Percentiles rank a stretch among this genome's conserved stretches.
Evolutionary conservation across 1,284 basidiomycete species (phyloP).

Genomic region (Fomitopsis palustris): DNA sequence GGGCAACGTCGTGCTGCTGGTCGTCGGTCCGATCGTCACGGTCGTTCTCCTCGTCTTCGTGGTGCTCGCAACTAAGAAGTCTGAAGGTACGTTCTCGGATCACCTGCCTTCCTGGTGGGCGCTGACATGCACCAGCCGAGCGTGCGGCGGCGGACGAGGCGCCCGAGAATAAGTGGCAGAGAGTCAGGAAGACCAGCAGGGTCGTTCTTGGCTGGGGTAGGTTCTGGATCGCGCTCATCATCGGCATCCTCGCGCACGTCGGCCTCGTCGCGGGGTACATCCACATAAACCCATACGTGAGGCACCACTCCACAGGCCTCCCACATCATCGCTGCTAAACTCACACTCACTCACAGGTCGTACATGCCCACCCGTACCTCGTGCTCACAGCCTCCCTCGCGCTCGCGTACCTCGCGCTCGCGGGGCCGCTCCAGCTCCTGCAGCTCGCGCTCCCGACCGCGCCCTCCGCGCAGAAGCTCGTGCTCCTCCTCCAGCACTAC

Average conservation of each 20-base stretch:
- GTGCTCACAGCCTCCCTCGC: conserved; percentile 48
- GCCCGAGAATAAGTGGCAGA: conserved; percentile 5
- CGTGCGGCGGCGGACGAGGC: neutral
- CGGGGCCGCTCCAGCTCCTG: conserved; percentile 36
- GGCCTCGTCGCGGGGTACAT: conserved; percentile 47
- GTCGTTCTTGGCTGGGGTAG: conserved; percentile 35
- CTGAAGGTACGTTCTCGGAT: conserved; percentile 12
- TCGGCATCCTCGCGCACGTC: conserved; percentile 43
- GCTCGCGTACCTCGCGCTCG: conserved; percentile 47
- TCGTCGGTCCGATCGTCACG: conserved; percentile 55
- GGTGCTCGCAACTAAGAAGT: conserved; percentile 17
- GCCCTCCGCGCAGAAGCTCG: conserved; percentile 27
- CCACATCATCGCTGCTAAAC: no score
- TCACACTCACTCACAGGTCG: conserved; percentile 38
- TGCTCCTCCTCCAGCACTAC: conserved; percentile 30
- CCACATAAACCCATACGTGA: conserved; percentile 60
- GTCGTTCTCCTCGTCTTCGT: conserved; percentile 38
- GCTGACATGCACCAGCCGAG: neutral
- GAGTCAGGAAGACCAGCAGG: conserved; percentile 12
- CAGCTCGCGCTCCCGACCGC: conserved; percentile 26
- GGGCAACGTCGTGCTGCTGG: conserved; percentile 56
- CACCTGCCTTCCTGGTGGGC: neutral
- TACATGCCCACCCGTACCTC: conserved; percentile 53
- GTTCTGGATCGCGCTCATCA: conserved; percentile 55
- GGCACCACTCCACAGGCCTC: conserved; percentile 17